Base-by-base conservation (phyloP, 768 basidiomycete genomes). In the Cystofilobasidium ferigula region DNA sequence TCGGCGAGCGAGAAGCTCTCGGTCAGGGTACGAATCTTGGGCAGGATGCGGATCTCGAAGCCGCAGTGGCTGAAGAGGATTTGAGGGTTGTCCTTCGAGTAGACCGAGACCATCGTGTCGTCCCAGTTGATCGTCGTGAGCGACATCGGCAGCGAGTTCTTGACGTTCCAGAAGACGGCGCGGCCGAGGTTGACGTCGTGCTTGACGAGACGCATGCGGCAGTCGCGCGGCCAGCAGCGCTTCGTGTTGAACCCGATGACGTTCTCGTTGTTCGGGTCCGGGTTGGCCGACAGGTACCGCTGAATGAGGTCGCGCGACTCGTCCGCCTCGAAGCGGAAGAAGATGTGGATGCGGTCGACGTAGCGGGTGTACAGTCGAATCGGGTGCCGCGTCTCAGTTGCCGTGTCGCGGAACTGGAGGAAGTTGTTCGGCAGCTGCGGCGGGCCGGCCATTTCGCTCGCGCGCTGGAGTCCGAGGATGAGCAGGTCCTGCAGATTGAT, bases 191-290 rank as follows among this genome's bases (percentile, higher is more conserved):
- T 98, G 77, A 98, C 95, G 74, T 99, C 95, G 76, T 99, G 95
- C 78, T 99, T 99, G 81, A 95, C 94, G 64, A 99, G 81, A 38
- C 95, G 82, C 95, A 99, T 99, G 67, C 95, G 86, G 76, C 95
- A 99, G 77, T 99, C 95, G 70, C 93, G 83, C 42, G 95, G 95
- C 95, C 95, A 99, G 78, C 95, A 98, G 58, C 91, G 86, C 77
- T 94, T 95, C 81, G 97, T 98, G 79, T 97, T 97, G 78, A 97
- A 99, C 0, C 94, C 95, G 69, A 97, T 94, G 69, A 98, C 89
- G 73, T 98, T 98, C 78, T 97, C 95, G 78, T 97, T 97, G 71
- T 79, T 98, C 3, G 95, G 94, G 77, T 99, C 95, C 4, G 95
- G 95, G 73, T 97, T 93, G 26, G 93, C 94, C 61, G 87, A 89